These are phyloP conservation scores for Berkeleyomyces rouxiae DNA, from an alignment of 2,329 filamentous ascomycete genomes.

Conservation along the genomic window DNA sequence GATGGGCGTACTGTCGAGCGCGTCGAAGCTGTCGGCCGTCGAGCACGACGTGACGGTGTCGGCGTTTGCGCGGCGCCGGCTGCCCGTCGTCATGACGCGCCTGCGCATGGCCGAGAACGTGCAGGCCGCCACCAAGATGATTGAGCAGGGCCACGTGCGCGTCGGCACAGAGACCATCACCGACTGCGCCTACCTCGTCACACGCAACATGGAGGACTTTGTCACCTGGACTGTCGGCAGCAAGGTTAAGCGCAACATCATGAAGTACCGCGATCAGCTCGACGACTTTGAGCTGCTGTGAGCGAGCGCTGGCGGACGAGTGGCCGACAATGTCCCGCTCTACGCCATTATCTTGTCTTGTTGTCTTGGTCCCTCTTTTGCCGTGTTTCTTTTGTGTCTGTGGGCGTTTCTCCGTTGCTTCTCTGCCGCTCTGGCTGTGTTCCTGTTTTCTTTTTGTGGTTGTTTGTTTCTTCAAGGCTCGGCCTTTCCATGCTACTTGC, in stretches of 20 bases:
- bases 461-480: background rate
- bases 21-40: conserved; percentile 65
- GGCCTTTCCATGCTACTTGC: conserved; percentile 1
- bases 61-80: conserved; percentile 65
- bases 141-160: conserved; percentile 86
- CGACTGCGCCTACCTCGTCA: conserved; percentile 79
- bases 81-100: conserved; percentile 83
- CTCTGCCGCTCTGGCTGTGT: background rate
- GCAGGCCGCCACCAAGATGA: conserved; percentile 66
- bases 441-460: background rate
- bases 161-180: conserved; percentile 83
- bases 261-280: conserved; percentile 86
- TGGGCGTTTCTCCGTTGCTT: background rate
- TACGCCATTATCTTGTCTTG: background rate
- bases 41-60: conserved; percentile 81
- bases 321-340: background rate
- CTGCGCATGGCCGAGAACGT: conserved; percentile 85
- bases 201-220: conserved; percentile 83
- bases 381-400: background rate
- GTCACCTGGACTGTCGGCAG: conserved; percentile 91
- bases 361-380: too few species aligned
- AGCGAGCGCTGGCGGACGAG: conserved; percentile 17
- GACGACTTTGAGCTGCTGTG: conserved; percentile 88
- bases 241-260: conserved; percentile 93
- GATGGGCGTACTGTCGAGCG: conserved; percentile 68